These are phyloP conservation scores for Lachancea nothofagi DNA, from an alignment of 805 yeast genomes.

Conservation along the genomic window DNA sequence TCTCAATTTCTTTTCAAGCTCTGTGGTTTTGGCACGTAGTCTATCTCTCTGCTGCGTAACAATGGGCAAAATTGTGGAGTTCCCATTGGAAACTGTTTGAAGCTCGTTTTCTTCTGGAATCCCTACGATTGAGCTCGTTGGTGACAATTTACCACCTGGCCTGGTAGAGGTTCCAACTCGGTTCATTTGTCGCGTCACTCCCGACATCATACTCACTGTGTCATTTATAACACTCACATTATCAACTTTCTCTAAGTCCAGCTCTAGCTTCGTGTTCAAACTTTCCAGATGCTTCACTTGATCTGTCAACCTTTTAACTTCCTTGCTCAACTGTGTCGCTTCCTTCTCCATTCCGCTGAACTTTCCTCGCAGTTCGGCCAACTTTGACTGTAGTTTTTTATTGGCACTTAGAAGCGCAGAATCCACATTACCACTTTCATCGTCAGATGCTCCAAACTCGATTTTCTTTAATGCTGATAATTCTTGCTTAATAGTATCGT, in stretches of 20 bases:
- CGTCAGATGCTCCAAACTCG: slow-evolving; percentile 57
- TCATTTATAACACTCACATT: slow-evolving; percentile 39
- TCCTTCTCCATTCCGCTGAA: slow-evolving; percentile 42
- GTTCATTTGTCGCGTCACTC: slow-evolving; percentile 39
- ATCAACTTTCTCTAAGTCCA: slow-evolving; percentile 60
- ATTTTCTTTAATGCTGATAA: slow-evolving; percentile 65
- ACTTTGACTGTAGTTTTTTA: slow-evolving; percentile 63
- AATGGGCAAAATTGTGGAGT: slow-evolving; percentile 65
- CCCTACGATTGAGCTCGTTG: slow-evolving; percentile 49
- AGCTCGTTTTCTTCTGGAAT: slow-evolving; percentile 34
- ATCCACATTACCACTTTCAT: slow-evolving; percentile 40
- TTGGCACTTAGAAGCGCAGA: slow-evolving; percentile 63
- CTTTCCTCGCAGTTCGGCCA: slow-evolving; percentile 59
- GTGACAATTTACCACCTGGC: slow-evolving; percentile 39
- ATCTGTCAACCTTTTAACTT: slow-evolving; percentile 31
- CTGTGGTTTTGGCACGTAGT: slow-evolving; percentile 75
- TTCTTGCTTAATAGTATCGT: slow-evolving; percentile 76
- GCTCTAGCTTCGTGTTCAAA: slow-evolving; percentile 61
- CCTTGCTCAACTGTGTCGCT: slow-evolving; percentile 37
- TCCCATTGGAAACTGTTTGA: slow-evolving; percentile 22
- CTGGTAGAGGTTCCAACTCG: slow-evolving; percentile 27
- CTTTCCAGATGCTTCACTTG: slow-evolving; percentile 41
- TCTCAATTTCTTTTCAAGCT: slow-evolving; percentile 76
- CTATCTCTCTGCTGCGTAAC: slow-evolving; percentile 94
- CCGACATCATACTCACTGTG: slow-evolving; percentile 63